Conservation (phyloP, 441 rosid genomes). For the Biscutella auriculata region DNA sequence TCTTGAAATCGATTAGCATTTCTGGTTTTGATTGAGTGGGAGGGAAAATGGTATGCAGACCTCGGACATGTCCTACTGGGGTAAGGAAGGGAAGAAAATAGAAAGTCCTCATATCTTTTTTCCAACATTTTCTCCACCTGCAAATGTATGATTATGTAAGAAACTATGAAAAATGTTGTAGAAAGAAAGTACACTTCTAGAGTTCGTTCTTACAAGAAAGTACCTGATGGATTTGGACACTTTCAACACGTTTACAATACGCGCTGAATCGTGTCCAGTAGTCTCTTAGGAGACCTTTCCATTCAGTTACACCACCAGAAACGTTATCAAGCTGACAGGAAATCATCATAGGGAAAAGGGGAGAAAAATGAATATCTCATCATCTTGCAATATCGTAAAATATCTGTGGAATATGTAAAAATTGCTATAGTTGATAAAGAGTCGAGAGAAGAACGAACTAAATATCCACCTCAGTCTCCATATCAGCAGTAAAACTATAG, state of each 20-base stretch:
- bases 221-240: slow-evolving; percentile 77
- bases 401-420: slow-evolving; percentile 1
- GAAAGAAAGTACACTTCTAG: slow-evolving; percentile 8
- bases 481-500: slow-evolving; percentile 94
- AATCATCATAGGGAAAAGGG: neutral
- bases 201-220: slow-evolving; percentile 13
- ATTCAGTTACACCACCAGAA: slow-evolving; percentile 88
- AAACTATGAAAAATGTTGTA: neutral
- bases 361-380: neutral
- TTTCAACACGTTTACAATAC: slow-evolving; percentile 56
- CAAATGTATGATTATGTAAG: slow-evolving; percentile 8
- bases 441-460: neutral
- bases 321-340: slow-evolving; percentile 90
- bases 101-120: slow-evolving; percentile 57
- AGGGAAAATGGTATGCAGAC: slow-evolving; percentile 25
- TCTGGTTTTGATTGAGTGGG: neutral
- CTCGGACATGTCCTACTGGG: slow-evolving; percentile 75
- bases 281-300: slow-evolving; percentile 93
- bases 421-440: neutral
- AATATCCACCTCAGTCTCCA: slow-evolving; percentile 82
- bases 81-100: slow-evolving; percentile 77
- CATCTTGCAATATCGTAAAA: neutral
- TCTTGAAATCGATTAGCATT: neutral
- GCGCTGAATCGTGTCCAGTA: slow-evolving; percentile 90
- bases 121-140: slow-evolving; percentile 99